phyloP scores from a whole-genome alignment of 2,329 filamentous ascomycete genomes.

The Aspergillus tanneri region DNA sequence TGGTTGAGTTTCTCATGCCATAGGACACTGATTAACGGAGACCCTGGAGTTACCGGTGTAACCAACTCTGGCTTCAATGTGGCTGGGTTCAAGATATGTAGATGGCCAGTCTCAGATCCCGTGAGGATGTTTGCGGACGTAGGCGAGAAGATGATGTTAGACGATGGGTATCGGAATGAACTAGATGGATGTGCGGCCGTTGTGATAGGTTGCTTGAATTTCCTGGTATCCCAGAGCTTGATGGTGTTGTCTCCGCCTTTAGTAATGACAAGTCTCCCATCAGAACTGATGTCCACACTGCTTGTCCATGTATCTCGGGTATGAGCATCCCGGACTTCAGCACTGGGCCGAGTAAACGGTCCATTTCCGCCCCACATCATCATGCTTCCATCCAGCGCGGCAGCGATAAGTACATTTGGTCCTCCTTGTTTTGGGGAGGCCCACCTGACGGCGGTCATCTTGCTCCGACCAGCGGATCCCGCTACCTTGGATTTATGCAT shows the following conservation, averaged over 20 bases:
- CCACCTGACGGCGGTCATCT: conserved; percentile 94
- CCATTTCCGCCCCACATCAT: conserved; percentile 91
- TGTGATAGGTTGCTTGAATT: conserved; percentile 87
- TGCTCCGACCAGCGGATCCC: conserved; percentile 82
- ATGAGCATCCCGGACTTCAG: conserved; percentile 82
- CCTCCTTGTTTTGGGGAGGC: conserved; percentile 73
- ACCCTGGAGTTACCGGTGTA: conserved; percentile 83
- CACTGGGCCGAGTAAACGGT: conserved; percentile 76
- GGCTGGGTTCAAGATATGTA: conserved; percentile 91
- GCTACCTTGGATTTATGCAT: conserved; percentile 92
- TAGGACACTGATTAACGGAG: conserved; percentile 75
- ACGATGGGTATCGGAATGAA: conserved; percentile 77
- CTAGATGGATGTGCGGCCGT: conserved; percentile 77
- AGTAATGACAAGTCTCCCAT: conserved; percentile 87
- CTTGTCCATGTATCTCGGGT: conserved; percentile 82
- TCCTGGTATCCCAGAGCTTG: conserved; percentile 95
- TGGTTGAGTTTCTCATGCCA: conserved; percentile 98
- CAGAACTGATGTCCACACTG: conserved; percentile 83
- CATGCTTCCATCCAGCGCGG: conserved; percentile 83
- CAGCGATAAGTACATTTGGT: conserved; percentile 73
- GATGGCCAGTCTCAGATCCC: conserved; percentile 78
- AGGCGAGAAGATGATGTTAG: conserved; percentile 86
- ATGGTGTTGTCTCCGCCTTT: conserved; percentile 88
- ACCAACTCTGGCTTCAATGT: conserved; percentile 82
- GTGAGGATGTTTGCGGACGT: conserved; percentile 82